Percentiles rank a stretch among this genome's conserved stretches.
Evolutionary conservation across 2,329 filamentous ascomycete genomes (phyloP).

Genomic region (Fusarium fracticaudum): DNA sequence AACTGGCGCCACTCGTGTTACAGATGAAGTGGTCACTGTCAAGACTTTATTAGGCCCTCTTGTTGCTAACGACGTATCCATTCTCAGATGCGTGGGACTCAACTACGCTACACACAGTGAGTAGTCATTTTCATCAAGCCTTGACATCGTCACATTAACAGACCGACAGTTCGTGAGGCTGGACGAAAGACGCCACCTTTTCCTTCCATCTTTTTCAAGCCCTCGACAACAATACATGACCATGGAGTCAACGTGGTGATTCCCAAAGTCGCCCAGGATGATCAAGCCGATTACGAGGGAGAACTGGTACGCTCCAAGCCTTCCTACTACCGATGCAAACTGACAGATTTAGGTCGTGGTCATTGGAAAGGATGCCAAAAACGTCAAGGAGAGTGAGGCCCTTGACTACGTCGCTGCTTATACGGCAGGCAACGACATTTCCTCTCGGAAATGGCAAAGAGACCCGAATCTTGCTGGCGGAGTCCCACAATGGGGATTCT

Average conservation of each 20-base stretch:
- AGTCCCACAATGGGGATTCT: constrained; percentile 66
- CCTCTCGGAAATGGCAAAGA: constrained; percentile 61
- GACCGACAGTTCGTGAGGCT: constrained; percentile 57
- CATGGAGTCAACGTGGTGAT: constrained; percentile 53
- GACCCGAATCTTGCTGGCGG: constrained; percentile 58
- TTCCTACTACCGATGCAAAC: accelerated
- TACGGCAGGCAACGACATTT: constrained; percentile 64
- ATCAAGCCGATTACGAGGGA: constrained; percentile 60
- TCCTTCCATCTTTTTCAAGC: constrained; percentile 61
- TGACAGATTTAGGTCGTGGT: constrained; percentile 38
- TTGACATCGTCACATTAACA: background rate
- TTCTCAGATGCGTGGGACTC: constrained; percentile 66
- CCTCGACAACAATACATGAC: constrained; percentile 50
- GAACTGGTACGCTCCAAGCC: constrained; percentile 45
- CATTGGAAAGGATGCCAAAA: constrained; percentile 59
- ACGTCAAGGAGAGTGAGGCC: constrained; percentile 56
- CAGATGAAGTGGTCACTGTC: constrained; percentile 63
- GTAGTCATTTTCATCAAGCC: background rate
- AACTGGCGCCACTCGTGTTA: constrained; percentile 57
- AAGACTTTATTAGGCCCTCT: constrained; percentile 64
- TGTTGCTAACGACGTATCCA: constrained; percentile 60
- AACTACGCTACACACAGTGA: constrained; percentile 68
- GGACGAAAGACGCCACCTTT: constrained; percentile 59
- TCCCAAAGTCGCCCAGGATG: constrained; percentile 57
- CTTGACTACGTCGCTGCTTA: constrained; percentile 63